Conservation (phyloP, 345 rosid genomes). For the Dipteronia dyeriana region DNA sequence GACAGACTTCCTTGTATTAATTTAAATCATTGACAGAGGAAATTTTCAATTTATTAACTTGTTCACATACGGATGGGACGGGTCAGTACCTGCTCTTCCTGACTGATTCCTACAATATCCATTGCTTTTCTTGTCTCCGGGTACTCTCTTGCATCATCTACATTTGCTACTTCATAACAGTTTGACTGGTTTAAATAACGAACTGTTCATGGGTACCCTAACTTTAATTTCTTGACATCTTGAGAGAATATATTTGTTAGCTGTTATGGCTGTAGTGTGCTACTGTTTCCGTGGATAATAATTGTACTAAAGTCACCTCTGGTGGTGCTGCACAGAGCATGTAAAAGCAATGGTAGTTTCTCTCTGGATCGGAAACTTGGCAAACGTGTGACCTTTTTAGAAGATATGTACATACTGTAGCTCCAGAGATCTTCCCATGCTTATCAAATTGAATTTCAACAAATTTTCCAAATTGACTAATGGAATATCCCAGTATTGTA, state of each 20-base stretch:
- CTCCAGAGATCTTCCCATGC: conserved; percentile 85
- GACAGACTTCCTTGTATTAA: conserved; percentile 11
- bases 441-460: conserved; percentile 90
- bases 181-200: conserved; percentile 72
- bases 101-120: conserved; percentile 75
- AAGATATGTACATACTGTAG: conserved; percentile 76
- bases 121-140: conserved; percentile 74
- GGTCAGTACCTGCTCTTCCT: conserved; percentile 57
- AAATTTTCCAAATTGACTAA: conserved; percentile 87
- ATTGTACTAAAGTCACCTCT: conserved; percentile 40
- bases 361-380: conserved; percentile 79
- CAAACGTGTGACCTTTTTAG: conserved; percentile 83
- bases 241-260: conserved; percentile 32
- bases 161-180: conserved; percentile 63
- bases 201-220: conserved; percentile 66
- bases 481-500: conserved; percentile 10
- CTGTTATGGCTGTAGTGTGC: conserved; percentile 10
- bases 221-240: conserved; percentile 65
- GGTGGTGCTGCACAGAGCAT: conserved; percentile 74
- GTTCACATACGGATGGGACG: not conserved
- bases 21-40: not conserved
- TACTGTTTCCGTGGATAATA: conserved; percentile 17
- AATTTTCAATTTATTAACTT: not conserved
- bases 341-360: conserved; percentile 78
- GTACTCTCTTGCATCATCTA: conserved; percentile 75